These are phyloP conservation scores for Syncephalastrum contaminatum DNA, from an alignment of 371 early-diverging fungal species.

Conservation along the genomic window DNA sequence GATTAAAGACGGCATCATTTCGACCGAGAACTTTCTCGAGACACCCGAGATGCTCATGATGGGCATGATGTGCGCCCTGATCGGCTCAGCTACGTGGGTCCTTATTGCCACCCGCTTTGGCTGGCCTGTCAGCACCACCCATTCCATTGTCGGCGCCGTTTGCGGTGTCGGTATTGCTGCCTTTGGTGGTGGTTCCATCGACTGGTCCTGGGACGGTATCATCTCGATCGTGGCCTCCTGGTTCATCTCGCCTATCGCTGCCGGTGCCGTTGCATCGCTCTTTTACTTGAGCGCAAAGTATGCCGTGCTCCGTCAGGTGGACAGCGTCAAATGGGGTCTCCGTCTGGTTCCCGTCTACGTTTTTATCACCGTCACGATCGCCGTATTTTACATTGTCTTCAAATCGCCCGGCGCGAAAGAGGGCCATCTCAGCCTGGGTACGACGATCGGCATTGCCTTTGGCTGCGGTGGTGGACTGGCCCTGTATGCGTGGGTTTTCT, in stretches of 20 bases:
- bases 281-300: conserved; percentile 70
- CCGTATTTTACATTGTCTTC: conserved; percentile 73
- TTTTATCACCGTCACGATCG: conserved; percentile 68
- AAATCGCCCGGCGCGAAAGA: conserved; percentile 61
- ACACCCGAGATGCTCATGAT: conserved; percentile 79
- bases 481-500: conserved; percentile 58
- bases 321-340: conserved; percentile 75
- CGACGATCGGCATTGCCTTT: conserved; percentile 59
- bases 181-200: conserved; percentile 64
- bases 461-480: conserved; percentile 57
- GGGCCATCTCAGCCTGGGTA: conserved; percentile 35
- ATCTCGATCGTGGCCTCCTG: conserved; percentile 75
- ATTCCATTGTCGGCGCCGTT: conserved; percentile 80
- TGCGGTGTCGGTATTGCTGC: conserved; percentile 78
- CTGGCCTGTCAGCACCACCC: conserved; percentile 63
- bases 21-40: conserved; percentile 41
- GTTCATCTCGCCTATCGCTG: conserved; percentile 72
- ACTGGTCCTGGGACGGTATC: conserved; percentile 75
- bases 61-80: conserved; percentile 81
- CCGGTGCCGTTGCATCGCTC: conserved; percentile 66
- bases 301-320: conserved; percentile 57
- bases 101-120: conserved; percentile 64
- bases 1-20: conserved; percentile 73
- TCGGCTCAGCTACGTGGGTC: conserved; percentile 78
- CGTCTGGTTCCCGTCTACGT: conserved; percentile 81